Conservation (phyloP, 257 asterid genomes). For the Capsicum baccatum region DNA sequence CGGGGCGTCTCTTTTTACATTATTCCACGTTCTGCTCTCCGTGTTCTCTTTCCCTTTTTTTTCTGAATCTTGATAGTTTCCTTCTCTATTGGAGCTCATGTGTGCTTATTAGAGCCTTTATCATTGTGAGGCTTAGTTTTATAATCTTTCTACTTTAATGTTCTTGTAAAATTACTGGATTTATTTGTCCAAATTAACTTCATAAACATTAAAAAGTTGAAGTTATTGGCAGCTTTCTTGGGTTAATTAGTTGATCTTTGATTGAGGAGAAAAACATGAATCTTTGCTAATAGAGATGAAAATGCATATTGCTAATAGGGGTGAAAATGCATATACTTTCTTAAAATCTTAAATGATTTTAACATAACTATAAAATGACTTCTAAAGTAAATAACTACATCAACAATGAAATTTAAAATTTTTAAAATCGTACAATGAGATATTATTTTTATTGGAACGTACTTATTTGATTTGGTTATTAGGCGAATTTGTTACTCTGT, state of each 20-base stretch:
- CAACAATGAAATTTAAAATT: too few species aligned
- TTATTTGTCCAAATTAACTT: background rate
- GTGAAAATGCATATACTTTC: background rate
- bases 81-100: background rate
- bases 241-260: background rate
- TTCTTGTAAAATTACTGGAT: background rate
- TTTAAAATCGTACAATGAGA: too few species aligned
- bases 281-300: background rate
- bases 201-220: background rate
- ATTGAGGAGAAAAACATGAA: background rate
- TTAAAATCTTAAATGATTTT: slow-evolving; percentile 1
- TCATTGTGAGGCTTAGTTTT: background rate
- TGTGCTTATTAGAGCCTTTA: background rate
- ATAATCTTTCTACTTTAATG: background rate
- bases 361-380: background rate
- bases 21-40: background rate
- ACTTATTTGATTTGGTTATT: too few species aligned
- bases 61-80: background rate
- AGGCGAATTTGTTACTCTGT: too few species aligned
- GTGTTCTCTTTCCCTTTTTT: background rate
- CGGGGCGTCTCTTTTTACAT: too few species aligned
- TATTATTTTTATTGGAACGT: too few species aligned
- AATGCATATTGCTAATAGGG: background rate
- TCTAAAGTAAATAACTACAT: too few species aligned
- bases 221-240: background rate